A percentile compares a stretch with the other conserved stretches of the same genome.
phyloP scores from a whole-genome alignment of 768 basidiomycete species.

The Cubamyces sp. region DNA sequence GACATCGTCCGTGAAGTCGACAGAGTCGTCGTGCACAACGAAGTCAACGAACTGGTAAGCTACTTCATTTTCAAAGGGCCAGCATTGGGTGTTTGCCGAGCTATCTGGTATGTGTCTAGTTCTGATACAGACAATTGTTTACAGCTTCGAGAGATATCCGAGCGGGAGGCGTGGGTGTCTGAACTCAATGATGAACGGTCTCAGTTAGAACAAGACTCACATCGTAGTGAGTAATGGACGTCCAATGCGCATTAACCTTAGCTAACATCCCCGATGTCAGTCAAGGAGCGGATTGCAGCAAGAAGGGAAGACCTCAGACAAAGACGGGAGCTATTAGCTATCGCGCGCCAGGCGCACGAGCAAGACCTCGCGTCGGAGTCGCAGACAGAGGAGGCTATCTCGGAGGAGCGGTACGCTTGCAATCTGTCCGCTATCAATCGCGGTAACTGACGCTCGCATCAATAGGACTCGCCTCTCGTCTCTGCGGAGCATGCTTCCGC shows the following conservation, averaged over 20 bases:
- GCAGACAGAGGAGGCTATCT: slow-evolving; percentile 34
- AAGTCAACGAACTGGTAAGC: slow-evolving; percentile 31
- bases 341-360: slow-evolving; percentile 46
- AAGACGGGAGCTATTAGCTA: slow-evolving; percentile 50
- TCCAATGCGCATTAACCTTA: neutral
- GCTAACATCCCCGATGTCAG: slow-evolving; percentile 35
- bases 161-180: slow-evolving; percentile 63
- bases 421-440: slow-evolving; percentile 12
- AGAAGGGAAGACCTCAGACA: slow-evolving; percentile 48
- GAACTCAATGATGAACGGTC: slow-evolving; percentile 37
- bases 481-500: slow-evolving; percentile 53
- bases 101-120: slow-evolving; percentile 22
- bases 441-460: slow-evolving; percentile 23
- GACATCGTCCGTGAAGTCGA: slow-evolving; percentile 40
- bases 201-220: slow-evolving; percentile 21
- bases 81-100: neutral
- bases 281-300: slow-evolving; percentile 45
- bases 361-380: slow-evolving; percentile 44
- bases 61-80: neutral
- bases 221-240: slow-evolving; percentile 20
- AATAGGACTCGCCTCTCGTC: slow-evolving; percentile 51
- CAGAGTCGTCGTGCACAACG: slow-evolving; percentile 32
- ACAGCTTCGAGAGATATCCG: slow-evolving; percentile 67
- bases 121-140: slow-evolving; percentile 36
- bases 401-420: slow-evolving; percentile 17